Percentiles rank a stretch among this genome's conserved stretches.
phyloP scores from a whole-genome alignment of 495 filamentous ascomycete genomes.

The Neurospora sp. region DNA sequence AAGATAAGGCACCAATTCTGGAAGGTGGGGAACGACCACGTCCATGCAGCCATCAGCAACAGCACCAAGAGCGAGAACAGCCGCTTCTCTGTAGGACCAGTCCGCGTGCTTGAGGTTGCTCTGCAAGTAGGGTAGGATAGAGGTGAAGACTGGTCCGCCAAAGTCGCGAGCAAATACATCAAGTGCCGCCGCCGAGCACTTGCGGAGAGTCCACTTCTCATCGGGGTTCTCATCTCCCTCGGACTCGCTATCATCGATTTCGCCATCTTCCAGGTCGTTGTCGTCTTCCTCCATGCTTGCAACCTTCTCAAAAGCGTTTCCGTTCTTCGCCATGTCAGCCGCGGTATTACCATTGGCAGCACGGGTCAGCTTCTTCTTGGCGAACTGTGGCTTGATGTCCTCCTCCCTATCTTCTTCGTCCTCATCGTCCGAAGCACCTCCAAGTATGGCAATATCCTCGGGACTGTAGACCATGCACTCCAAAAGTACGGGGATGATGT shows the following conservation, averaged over 20 bases:
- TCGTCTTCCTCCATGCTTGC: constrained; percentile 57
- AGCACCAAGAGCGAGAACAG: constrained; percentile 88
- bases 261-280: constrained; percentile 80
- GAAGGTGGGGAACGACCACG: constrained; percentile 81
- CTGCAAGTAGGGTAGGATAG: constrained; percentile 85
- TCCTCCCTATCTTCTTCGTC: constrained; percentile 82
- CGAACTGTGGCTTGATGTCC: constrained; percentile 90
- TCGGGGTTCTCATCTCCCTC: constrained; percentile 70
- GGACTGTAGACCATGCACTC: constrained; percentile 95
- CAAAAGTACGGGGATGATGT: constrained; percentile 83
- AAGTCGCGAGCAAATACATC: constrained; percentile 92
- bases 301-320: constrained; percentile 39
- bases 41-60: constrained; percentile 93
- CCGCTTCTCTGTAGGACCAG: constrained; percentile 90
- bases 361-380: constrained; percentile 52
- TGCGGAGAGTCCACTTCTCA: constrained; percentile 90
- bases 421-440: constrained; percentile 78
- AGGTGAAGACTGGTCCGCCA: constrained; percentile 75
- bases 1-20: constrained; percentile 82
- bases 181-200: constrained; percentile 93
- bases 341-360: constrained; percentile 38
- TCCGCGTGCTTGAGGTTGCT: constrained; percentile 79
- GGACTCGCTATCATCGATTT: constrained; percentile 74
- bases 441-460: constrained; percentile 79
- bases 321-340: constrained; percentile 42